A percentile compares a stretch with the other conserved stretches of the same genome.
phyloP scores from a whole-genome alignment of 163 green algal genomes.

The Coccomyxa subellipsoidea region DNA sequence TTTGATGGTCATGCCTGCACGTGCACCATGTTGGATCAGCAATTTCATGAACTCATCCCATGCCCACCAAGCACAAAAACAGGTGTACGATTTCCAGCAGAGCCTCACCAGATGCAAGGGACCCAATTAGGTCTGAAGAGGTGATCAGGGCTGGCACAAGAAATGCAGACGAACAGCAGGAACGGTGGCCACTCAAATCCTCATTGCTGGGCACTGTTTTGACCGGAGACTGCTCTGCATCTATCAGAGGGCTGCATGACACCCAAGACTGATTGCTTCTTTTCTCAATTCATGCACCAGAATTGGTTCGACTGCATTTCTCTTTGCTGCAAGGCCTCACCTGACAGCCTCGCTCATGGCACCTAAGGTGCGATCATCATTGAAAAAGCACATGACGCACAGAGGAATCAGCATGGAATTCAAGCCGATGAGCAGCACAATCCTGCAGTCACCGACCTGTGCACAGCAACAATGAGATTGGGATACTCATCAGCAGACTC shows the following conservation, averaged over 20 bases:
- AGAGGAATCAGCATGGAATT: constrained; percentile 36
- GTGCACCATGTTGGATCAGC: not conserved
- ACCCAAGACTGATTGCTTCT: not conserved
- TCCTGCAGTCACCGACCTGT: constrained; percentile 32
- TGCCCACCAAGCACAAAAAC: too few relatives aligned
- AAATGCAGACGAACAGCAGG: not conserved
- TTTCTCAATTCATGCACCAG: too few relatives aligned
- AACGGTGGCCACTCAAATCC: not conserved
- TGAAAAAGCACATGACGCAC: constrained; percentile 44
- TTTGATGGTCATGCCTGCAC: constrained; percentile 53
- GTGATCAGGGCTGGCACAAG: constrained; percentile 26
- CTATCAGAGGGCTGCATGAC: not conserved
- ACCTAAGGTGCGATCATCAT: constrained; percentile 35
- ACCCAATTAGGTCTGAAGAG: constrained; percentile 35
- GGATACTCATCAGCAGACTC: too few relatives aligned
- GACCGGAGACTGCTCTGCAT: not conserved
- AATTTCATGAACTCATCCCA: not conserved
- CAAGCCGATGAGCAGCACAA: constrained; percentile 41
- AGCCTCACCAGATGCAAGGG: constrained; percentile 34
- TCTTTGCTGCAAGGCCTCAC: not conserved
- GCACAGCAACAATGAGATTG: not conserved
- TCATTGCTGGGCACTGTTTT: not conserved
- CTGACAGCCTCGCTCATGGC: constrained; percentile 3
- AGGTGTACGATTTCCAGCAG: too few relatives aligned
- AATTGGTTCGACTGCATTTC: too few relatives aligned